Percentiles rank a stretch among this genome's conserved stretches.
Evolutionary conservation across 129 eudicot species (phyloP).

Genomic region (Chrysanthemum seticuspe): DNA sequence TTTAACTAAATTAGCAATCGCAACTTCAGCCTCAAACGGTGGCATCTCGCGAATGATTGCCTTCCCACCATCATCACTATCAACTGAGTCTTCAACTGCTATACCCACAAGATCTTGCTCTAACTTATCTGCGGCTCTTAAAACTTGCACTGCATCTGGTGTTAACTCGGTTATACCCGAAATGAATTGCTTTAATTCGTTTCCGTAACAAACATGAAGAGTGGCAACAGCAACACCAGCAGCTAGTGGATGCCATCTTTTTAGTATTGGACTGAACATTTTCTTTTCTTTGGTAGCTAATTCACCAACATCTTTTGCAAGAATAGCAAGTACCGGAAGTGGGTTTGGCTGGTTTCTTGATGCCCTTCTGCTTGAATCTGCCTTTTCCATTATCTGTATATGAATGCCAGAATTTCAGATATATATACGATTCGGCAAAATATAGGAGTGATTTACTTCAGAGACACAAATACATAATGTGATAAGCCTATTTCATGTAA

Average conservation of each 20-base stretch:
- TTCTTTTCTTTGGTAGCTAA: conserved; percentile 82
- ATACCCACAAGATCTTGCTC: conserved; percentile 93
- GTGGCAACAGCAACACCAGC: conserved; percentile 99
- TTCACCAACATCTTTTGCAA: conserved; percentile 94
- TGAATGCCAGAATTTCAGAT: conserved; percentile 9
- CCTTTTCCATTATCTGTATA: conserved; percentile 91
- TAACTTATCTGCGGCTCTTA: conserved; percentile 92
- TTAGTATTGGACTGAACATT: conserved; percentile 77
- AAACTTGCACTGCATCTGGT: conserved; percentile 86
- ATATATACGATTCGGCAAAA: neutral
- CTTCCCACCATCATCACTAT: conserved; percentile 98
- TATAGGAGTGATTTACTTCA: neutral
- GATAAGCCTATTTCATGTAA: too few relatives aligned
- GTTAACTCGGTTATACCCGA: conserved; percentile 88
- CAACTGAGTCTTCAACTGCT: conserved; percentile 98
- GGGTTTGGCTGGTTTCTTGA: conserved; percentile 92
- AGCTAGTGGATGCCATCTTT: conserved; percentile 97
- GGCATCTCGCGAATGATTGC: conserved; percentile 98
- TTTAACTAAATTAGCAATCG: conserved; percentile 80
- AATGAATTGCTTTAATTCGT: conserved; percentile 89
- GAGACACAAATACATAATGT: too few relatives aligned
- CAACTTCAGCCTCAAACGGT: conserved; percentile 93
- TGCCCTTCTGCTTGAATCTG: conserved; percentile 97
- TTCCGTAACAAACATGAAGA: conserved; percentile 92
- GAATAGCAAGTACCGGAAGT: conserved; percentile 87